Evolutionary conservation across 192 early-diverging fungal species (phyloP).

Genomic region (Coemansia sp.): DNA sequence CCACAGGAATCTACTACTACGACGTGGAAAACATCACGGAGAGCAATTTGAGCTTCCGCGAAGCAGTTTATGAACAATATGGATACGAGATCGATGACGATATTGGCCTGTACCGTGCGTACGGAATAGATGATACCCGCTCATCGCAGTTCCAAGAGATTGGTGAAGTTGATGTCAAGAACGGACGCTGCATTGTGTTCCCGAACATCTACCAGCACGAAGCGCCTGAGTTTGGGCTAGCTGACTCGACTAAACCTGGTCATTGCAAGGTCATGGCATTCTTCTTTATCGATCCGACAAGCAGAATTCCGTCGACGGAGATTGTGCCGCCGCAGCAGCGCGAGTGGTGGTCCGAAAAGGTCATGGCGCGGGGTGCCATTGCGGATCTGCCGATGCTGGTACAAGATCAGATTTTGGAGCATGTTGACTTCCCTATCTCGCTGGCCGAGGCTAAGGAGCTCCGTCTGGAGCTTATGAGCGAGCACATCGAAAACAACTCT

Average conservation of each 20-base stretch:
- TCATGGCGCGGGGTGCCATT: constrained; percentile 2
- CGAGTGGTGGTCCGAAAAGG: constrained; percentile 41
- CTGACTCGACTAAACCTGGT: constrained; percentile 59
- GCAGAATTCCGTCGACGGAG: constrained; percentile 54
- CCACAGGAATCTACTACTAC: constrained; percentile 75
- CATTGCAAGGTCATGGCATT: constrained; percentile 68
- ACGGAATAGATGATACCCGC: constrained; percentile 41
- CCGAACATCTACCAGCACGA: constrained; percentile 73
- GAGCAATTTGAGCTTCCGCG: constrained; percentile 59
- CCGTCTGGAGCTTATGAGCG: constrained; percentile 51
- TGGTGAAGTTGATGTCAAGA: constrained; percentile 45
- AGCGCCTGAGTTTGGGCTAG: constrained; percentile 60
- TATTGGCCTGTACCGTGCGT: constrained; percentile 25
- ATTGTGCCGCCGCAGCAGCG: constrained; percentile 67
- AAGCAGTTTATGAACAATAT: background rate
- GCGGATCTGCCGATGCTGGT: constrained; percentile 22
- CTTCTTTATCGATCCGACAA: constrained; percentile 67
- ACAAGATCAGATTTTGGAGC: constrained; percentile 10
- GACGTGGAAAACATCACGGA: constrained; percentile 65
- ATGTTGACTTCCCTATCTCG: constrained; percentile 37
- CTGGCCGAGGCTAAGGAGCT: constrained; percentile 43
- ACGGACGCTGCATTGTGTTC: constrained; percentile 67
- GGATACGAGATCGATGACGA: constrained; percentile 10
- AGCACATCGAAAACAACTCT: constrained; percentile 33
- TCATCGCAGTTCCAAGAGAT: constrained; percentile 40